These are phyloP conservation scores for Penicillium sp. DNA, from an alignment of 2,329 filamentous ascomycete species.

Conservation along the genomic window DNA sequence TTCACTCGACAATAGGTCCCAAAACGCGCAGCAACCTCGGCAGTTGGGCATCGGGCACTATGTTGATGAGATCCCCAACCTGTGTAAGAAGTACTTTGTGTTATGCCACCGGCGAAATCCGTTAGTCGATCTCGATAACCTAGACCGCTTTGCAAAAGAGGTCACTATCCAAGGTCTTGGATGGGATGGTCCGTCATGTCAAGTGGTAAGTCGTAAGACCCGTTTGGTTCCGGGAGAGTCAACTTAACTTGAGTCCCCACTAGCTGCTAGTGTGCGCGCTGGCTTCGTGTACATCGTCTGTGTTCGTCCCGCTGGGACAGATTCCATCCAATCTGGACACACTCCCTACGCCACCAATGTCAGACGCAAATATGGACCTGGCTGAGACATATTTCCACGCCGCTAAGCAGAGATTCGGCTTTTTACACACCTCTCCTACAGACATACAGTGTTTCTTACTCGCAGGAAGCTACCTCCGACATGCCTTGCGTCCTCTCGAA, in stretches of 20 bases:
- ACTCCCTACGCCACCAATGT: conserved; percentile 14
- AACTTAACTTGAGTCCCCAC: neutral
- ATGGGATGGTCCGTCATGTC: conserved; percentile 27
- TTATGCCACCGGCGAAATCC: conserved; percentile 23
- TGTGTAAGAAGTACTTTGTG: conserved; percentile 19
- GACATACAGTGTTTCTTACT: conserved; percentile 27
- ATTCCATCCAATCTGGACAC: conserved; percentile 21
- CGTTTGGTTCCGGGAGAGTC: neutral
- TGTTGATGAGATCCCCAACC: conserved; percentile 20
- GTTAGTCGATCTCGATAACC: conserved; percentile 20
- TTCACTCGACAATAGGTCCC: conserved; percentile 19
- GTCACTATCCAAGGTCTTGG: conserved; percentile 24
- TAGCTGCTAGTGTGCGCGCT: conserved; percentile 26
- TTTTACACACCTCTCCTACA: conserved; percentile 21
- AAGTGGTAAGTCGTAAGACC: conserved; percentile 20
- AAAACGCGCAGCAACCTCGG: conserved; percentile 6
- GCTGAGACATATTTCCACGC: conserved; percentile 26
- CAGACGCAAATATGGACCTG: conserved; percentile 21
- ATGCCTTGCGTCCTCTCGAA: conserved; percentile 22
- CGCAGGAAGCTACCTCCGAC: conserved; percentile 24
- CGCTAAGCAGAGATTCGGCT: conserved; percentile 26
- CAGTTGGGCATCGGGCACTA: conserved; percentile 14
- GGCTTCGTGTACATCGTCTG: conserved; percentile 18
- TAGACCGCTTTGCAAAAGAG: conserved; percentile 23
- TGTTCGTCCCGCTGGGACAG: conserved; percentile 14